These are phyloP conservation scores for Cantharellus anzutake DNA, from an alignment of 768 basidiomycete genomes.

Conservation along the genomic window DNA sequence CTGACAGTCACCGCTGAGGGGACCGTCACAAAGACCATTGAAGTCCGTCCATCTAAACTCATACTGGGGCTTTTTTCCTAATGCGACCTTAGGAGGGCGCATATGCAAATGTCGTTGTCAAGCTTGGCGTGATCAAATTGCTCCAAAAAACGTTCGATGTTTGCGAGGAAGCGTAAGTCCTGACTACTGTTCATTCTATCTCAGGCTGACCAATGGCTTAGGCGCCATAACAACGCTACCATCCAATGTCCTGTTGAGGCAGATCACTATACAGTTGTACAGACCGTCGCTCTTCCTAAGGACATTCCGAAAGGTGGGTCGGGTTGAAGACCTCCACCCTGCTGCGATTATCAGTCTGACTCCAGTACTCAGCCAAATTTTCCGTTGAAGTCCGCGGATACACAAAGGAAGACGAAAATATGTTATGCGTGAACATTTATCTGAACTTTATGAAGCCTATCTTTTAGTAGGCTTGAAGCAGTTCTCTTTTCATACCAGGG, in stretches of 20 bases:
- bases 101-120: slow-evolving; percentile 75
- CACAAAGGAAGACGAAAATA: slow-evolving; percentile 48
- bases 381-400: slow-evolving; percentile 45
- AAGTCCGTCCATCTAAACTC: slow-evolving; percentile 27
- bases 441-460: slow-evolving; percentile 39
- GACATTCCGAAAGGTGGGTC: slow-evolving; percentile 64
- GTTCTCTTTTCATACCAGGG: too few relatives aligned
- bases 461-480: neutral
- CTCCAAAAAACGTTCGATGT: slow-evolving; percentile 68
- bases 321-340: too few relatives aligned
- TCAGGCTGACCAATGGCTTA: slow-evolving; percentile 15
- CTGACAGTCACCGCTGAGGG: slow-evolving; percentile 73
- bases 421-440: slow-evolving; percentile 64
- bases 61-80: neutral
- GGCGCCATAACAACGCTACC: slow-evolving; percentile 51
- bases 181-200: neutral
- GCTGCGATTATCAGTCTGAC: too few relatives aligned
- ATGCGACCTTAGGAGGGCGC: slow-evolving; percentile 53
- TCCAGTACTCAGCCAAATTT: slow-evolving; percentile 53
- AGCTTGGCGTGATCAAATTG: slow-evolving; percentile 87
- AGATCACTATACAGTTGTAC: slow-evolving; percentile 52
- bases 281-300: slow-evolving; percentile 72
- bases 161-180: slow-evolving; percentile 82
- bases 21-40: slow-evolving; percentile 33
- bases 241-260: slow-evolving; percentile 70